Conservation (phyloP, 1,139 yeast genomes). For the Petasospora fabianii region DNA sequence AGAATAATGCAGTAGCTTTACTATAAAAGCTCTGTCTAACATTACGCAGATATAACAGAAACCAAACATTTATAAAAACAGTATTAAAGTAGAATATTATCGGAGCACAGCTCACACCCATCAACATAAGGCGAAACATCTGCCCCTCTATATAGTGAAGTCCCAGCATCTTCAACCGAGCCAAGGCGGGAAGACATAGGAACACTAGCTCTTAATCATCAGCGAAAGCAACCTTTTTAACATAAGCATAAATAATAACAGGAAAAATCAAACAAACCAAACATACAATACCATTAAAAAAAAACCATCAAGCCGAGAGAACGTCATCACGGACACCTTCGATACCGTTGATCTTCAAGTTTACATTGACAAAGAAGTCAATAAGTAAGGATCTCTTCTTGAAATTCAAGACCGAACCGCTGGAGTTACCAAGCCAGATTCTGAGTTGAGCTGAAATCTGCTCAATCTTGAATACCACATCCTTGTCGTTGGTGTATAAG, state of each 20-base stretch:
- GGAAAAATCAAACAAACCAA: not conserved
- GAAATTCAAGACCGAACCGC: constrained; percentile 27
- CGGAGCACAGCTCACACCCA: too few relatives aligned
- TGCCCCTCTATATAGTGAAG: too few relatives aligned
- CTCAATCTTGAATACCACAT: constrained; percentile 24
- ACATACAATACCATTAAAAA: not conserved
- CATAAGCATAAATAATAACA: not conserved
- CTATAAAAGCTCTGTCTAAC: too few relatives aligned
- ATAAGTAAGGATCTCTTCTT: constrained; percentile 31
- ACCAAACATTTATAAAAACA: too few relatives aligned
- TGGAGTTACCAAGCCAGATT: constrained; percentile 32
- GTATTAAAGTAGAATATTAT: too few relatives aligned
- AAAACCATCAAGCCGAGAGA: not conserved
- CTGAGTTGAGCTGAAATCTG: constrained; percentile 29
- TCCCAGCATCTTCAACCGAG: too few relatives aligned
- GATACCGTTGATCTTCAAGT: constrained; percentile 26
- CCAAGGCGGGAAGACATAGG: too few relatives aligned
- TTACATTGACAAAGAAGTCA: constrained; percentile 31
- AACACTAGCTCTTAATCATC: too few relatives aligned
- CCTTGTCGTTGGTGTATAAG: constrained; percentile 16
- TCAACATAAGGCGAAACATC: too few relatives aligned
- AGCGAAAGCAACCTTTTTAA: too few relatives aligned
- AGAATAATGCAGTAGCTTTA: too few relatives aligned
- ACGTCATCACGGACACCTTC: constrained; percentile 11
- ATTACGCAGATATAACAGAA: too few relatives aligned